These are phyloP conservation scores for Dissophora globulifera DNA, from an alignment of 192 early-diverging fungal genomes.

Conservation along the genomic window DNA sequence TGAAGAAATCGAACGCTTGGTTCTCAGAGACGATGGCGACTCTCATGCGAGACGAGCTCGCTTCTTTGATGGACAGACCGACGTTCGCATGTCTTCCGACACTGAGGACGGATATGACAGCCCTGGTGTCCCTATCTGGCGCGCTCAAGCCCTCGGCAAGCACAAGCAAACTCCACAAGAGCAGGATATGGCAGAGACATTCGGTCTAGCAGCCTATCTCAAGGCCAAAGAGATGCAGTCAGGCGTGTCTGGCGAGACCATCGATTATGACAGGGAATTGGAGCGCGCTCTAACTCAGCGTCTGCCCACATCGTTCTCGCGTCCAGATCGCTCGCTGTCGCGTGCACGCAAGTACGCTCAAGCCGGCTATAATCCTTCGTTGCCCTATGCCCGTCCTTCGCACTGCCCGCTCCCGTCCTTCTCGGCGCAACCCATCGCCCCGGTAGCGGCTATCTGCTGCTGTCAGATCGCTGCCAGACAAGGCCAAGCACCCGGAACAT, in stretches of 20 bases:
- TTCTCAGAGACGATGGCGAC: slow-evolving; percentile 25
- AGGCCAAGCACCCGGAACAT: slow-evolving; percentile 35
- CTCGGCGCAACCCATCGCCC: neutral
- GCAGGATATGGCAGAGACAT: slow-evolving; percentile 46
- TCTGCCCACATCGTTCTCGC: slow-evolving; percentile 46
- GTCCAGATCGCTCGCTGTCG: slow-evolving; percentile 40
- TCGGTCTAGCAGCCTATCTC: slow-evolving; percentile 51
- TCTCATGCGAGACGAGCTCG: neutral
- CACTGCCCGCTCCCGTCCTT: slow-evolving; percentile 18
- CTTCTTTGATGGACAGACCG: slow-evolving; percentile 1
- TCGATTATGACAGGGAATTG: slow-evolving; percentile 47
- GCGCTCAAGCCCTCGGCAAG: slow-evolving; percentile 37
- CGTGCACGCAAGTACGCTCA: slow-evolving; percentile 52
- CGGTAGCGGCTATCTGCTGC: slow-evolving; percentile 32
- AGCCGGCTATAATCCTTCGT: slow-evolving; percentile 35
- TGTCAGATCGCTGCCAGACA: slow-evolving; percentile 44
- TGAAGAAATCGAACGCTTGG: slow-evolving; percentile 39
- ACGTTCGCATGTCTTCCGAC: slow-evolving; percentile 37
- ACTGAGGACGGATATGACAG: slow-evolving; percentile 10
- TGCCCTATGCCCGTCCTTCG: slow-evolving; percentile 44
- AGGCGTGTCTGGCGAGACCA: slow-evolving; percentile 20
- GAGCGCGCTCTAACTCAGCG: slow-evolving; percentile 43
- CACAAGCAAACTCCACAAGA: slow-evolving; percentile 50
- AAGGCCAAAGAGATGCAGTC: slow-evolving; percentile 48
- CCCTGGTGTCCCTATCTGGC: slow-evolving; percentile 38